These are phyloP conservation scores for Solanum hybrid DNA, from an alignment of 305 asterid species.

Conservation along the genomic window DNA sequence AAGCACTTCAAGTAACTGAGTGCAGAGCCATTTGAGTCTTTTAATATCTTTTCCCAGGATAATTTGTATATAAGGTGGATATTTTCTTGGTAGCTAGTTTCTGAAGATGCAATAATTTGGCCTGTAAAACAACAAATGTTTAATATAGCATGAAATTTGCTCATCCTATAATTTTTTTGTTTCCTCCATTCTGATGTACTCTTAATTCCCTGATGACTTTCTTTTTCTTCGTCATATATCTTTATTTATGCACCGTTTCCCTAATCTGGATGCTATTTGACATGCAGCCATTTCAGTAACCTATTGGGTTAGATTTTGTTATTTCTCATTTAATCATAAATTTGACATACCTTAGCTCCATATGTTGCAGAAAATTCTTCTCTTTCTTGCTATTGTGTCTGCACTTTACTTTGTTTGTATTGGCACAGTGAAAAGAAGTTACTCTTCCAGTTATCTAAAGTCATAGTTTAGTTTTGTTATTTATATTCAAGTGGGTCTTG, in stretches of 20 bases:
- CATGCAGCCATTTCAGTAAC: not conserved
- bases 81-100: not conserved
- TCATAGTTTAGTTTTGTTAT: not conserved
- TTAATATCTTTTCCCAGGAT: not conserved
- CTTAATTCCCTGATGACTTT: not conserved
- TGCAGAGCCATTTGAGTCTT: not conserved
- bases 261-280: not conserved
- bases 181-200: not conserved
- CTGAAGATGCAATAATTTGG: not conserved
- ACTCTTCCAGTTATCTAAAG: not conserved
- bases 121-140: not conserved
- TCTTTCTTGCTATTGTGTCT: conserved; percentile 4
- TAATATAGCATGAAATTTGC: not conserved
- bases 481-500: not conserved
- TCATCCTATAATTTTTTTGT: not conserved
- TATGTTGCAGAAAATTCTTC: not conserved
- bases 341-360: not conserved
- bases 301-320: not conserved
- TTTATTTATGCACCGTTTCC: not conserved
- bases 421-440: not conserved
- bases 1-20: not conserved
- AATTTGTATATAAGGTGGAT: not conserved
- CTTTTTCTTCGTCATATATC: not conserved
- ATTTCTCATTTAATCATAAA: not conserved
- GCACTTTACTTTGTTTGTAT: conserved; percentile 7